These are phyloP conservation scores for Erythrophleum fordii DNA, from an alignment of 306 rosid genomes.

Conservation along the genomic window DNA sequence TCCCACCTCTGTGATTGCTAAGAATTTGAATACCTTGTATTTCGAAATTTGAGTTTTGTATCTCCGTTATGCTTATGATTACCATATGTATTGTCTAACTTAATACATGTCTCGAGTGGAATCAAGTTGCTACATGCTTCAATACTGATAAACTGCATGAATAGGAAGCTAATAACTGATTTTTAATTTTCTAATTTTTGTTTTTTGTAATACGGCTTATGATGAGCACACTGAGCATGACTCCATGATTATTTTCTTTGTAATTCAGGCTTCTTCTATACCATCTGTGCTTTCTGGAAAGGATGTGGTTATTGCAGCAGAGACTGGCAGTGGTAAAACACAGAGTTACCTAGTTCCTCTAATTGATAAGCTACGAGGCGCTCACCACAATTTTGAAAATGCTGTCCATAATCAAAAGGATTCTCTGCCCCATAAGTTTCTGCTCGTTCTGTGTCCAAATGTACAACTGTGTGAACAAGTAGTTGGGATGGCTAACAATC, in stretches of 20 bases:
- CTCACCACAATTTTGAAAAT: constrained; percentile 40
- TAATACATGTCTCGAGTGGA: background rate
- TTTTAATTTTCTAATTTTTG: constrained; percentile 7
- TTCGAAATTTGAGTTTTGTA: background rate
- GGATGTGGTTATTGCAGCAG: constrained; percentile 92
- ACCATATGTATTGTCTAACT: background rate
- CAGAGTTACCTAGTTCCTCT: constrained; percentile 83
- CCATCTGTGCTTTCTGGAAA: constrained; percentile 81
- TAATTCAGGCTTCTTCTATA: constrained; percentile 80
- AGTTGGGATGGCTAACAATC: constrained; percentile 81
- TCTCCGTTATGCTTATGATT: constrained; percentile 13
- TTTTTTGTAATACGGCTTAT: constrained; percentile 3
- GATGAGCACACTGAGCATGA: constrained; percentile 13
- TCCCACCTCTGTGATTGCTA: background rate
- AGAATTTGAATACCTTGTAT: background rate
- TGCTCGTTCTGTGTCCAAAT: constrained; percentile 91
- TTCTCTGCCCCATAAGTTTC: constrained; percentile 42
- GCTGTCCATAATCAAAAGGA: constrained; percentile 46
- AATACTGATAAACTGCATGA: background rate
- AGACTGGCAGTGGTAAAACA: constrained; percentile 97
- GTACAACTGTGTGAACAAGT: constrained; percentile 91
- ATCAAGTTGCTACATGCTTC: constrained; percentile 13
- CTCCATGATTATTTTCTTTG: constrained; percentile 28
- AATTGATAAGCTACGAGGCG: constrained; percentile 60
- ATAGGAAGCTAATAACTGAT: constrained; percentile 28